phyloP scores from a whole-genome alignment of 306 rosid species.

The Fragaria vesca region DNA sequence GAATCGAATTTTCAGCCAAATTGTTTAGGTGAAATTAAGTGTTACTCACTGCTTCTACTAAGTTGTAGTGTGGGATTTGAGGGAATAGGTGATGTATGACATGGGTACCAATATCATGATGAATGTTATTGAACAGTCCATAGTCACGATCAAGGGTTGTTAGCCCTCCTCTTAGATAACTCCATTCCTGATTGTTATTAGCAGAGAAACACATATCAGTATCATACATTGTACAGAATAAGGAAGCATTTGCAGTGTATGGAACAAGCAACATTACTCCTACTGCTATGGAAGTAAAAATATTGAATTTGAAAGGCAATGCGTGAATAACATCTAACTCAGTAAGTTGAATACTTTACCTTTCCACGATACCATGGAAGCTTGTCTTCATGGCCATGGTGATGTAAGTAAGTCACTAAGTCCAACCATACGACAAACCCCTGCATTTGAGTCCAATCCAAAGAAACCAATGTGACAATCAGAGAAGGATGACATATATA shows the following conservation, averaged over 20 bases:
- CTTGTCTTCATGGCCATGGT: slow-evolving; percentile 92
- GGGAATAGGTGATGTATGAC: slow-evolving; percentile 64
- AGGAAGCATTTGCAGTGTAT: neutral
- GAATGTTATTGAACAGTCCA: slow-evolving; percentile 68
- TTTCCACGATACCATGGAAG: slow-evolving; percentile 98
- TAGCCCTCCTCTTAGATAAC: slow-evolving; percentile 55
- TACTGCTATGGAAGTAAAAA: neutral
- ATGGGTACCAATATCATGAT: slow-evolving; percentile 63
- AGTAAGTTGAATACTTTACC: slow-evolving; percentile 39
- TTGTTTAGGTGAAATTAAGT: neutral
- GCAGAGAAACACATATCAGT: slow-evolving; percentile 5
- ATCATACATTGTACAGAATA: neutral
- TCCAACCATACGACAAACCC: slow-evolving; percentile 92
- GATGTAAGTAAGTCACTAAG: slow-evolving; percentile 90
- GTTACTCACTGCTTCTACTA: slow-evolving; percentile 85
- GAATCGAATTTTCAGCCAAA: neutral
- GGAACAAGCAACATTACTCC: neutral
- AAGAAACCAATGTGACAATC: slow-evolving; percentile 18
- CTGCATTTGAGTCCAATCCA: slow-evolving; percentile 38
- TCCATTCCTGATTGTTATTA: slow-evolving; percentile 52
- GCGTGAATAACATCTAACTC: neutral
- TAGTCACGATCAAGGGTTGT: slow-evolving; percentile 85
- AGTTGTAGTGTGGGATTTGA: slow-evolving; percentile 58
- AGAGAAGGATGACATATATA: slow-evolving; percentile 1
- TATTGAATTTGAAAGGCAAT: neutral